Evolutionary conservation across 495 filamentous ascomycete genomes (phyloP), one percentile per base, ranked within the genome.

Genomic region (Penicillium argentinense): DNA sequence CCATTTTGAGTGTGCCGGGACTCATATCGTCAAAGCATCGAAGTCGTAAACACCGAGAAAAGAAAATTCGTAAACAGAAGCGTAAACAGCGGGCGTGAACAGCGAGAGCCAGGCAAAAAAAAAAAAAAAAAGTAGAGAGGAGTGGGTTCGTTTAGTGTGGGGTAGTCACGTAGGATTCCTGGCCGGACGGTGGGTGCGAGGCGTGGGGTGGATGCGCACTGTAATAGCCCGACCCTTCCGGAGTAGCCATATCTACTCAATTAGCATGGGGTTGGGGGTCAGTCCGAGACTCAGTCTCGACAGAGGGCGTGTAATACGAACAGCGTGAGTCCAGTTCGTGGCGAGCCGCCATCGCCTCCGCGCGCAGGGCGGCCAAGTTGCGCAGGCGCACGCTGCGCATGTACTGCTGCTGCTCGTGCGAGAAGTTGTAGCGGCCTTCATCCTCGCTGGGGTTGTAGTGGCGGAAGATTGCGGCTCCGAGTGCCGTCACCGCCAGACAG

Each of bases 321-420:
- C 68, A 60, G 23, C 49, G 55, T 8, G 64, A 64, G 37, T 72
- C 69, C 3, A 66, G 30, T 43, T 70, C 67, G 19, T 41, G 56
- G 6, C 42, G 33, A 13, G 47, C 38, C 8, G 37, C 33, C 37
- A 53, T 14, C 4, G 62, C 63, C 26, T 63, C 63, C 4, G 54
- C 56, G 9, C 53, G 55, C n/a, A 69, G 51, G 25, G 56, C 25
- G 1, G 53, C 49, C n/a, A 62, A 52, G 25, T 67, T 70, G 17
- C 62, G 51, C 42, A 66, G 42, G 1, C 70, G 64, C 16, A 73
- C 66, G 3, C 56, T 48, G 3, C 66, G 64, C 70, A 73, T 73
- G 52, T 73, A 73, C 9, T 53, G 44, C 33, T 57, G 45, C 34
- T 73, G 70, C 18, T 73, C 65, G 44, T 57, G 49, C 19, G 56